Evolutionary conservation across 1,139 yeast species (phyloP).

Genomic region (Diutina mesorugosa): DNA sequence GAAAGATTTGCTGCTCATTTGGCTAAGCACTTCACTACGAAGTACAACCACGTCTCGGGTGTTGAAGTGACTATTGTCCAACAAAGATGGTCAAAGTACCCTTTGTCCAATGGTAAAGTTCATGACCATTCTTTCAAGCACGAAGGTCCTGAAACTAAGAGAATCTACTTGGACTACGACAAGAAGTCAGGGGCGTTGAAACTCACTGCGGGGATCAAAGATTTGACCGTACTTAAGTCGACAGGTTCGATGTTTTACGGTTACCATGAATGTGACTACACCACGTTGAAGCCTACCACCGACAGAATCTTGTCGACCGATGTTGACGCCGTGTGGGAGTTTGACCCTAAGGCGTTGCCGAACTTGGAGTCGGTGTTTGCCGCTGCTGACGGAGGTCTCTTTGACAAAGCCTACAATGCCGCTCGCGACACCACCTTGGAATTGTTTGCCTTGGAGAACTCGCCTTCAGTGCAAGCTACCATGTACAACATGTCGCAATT

Average conservation of each 20-base stretch:
- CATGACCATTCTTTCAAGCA: conserved; percentile 78
- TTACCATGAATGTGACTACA: conserved; percentile 74
- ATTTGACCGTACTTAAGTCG: conserved; percentile 76
- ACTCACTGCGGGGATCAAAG: conserved; percentile 61
- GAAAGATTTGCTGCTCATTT: conserved; percentile 81
- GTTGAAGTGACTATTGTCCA: conserved; percentile 57
- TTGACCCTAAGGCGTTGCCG: conserved; percentile 29
- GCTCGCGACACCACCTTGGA: conserved; percentile 65
- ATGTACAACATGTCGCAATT: conserved; percentile 84
- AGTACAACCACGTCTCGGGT: conserved; percentile 66
- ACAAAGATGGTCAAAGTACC: conserved; percentile 41
- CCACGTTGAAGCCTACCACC: conserved; percentile 68
- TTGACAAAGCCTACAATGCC: conserved; percentile 44
- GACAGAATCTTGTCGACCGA: conserved; percentile 87
- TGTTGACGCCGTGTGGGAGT: conserved; percentile 66
- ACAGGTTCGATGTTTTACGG: conserved; percentile 92
- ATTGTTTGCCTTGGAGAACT: conserved; percentile 71
- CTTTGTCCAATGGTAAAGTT: conserved; percentile 36
- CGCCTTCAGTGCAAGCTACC: conserved; percentile 89
- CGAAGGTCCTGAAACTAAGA: conserved; percentile 74
- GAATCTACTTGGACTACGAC: conserved; percentile 41
- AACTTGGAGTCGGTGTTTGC: conserved; percentile 37
- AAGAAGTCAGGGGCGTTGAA: conserved; percentile 34
- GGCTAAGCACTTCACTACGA: conserved; percentile 65
- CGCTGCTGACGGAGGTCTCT: conserved; percentile 48